These are phyloP conservation scores for Bonia amplexicaulis DNA, from an alignment of 176 grass and related monocot species.

Conservation along the genomic window DNA sequence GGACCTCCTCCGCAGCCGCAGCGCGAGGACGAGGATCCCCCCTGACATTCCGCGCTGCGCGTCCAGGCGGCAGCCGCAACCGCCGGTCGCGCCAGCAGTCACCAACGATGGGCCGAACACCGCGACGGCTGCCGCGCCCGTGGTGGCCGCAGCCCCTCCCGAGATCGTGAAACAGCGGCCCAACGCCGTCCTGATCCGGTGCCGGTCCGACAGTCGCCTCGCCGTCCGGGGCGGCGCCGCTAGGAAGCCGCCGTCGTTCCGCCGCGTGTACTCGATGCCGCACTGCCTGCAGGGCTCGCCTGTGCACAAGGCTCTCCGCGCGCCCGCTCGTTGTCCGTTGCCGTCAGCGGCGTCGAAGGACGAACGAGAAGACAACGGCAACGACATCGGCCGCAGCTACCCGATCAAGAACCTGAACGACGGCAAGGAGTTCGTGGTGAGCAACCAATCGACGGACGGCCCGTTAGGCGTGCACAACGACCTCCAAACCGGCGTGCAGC, in stretches of 20 bases:
- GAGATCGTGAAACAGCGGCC: background rate
- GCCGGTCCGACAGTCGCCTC: constrained; percentile 31
- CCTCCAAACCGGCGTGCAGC: constrained; percentile 23
- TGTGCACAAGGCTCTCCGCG: background rate
- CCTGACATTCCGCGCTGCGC: background rate
- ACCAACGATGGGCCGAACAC: background rate
- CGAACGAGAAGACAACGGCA: background rate
- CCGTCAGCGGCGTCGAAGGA: background rate
- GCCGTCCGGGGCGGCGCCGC: background rate
- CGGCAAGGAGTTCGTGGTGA: constrained; percentile 43
- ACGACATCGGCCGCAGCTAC: background rate
- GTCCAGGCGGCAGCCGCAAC: background rate
- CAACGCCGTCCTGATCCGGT: background rate
- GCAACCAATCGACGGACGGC: constrained; percentile 25
- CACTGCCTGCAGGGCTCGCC: constrained; percentile 1
- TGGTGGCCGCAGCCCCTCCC: background rate
- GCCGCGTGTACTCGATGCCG: constrained; percentile 24
- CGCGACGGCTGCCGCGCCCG: background rate
- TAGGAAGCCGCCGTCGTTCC: constrained; percentile 8
- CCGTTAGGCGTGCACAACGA: constrained; percentile 3
- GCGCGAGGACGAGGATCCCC: constrained; percentile 9
- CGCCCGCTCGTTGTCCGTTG: background rate
- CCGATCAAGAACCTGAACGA: constrained; percentile 33
- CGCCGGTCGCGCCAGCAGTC: background rate
- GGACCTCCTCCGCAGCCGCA: constrained; percentile 41